Conservation (phyloP, 345 rosid species). For the Pugionium cornutum region DNA sequence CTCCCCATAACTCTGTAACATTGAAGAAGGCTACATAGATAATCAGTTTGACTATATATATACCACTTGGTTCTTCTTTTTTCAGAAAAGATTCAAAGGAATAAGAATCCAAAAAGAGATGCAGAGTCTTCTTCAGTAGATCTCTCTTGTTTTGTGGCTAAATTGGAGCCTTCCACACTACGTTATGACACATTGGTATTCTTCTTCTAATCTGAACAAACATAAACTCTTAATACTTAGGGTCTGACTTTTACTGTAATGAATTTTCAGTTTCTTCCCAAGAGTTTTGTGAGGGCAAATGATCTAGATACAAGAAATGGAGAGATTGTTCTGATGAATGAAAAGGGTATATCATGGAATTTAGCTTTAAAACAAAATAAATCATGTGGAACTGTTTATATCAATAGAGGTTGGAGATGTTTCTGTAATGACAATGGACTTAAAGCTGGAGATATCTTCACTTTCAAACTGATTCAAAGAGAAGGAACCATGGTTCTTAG, state of each 20-base stretch:
- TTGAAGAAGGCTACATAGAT: no score
- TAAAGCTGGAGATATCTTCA: slow-evolving; percentile 2
- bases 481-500: slow-evolving; percentile 23
- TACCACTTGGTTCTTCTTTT: neutral
- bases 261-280: slow-evolving; percentile 3
- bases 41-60: neutral
- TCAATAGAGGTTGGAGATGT: slow-evolving; percentile 21
- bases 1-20: no score
- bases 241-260: slow-evolving; percentile 6
- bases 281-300: neutral
- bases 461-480: slow-evolving; percentile 22
- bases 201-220: neutral
- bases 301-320: neutral
- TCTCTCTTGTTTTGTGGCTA: slow-evolving; percentile 9
- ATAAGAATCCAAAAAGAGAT: slow-evolving; percentile 9
- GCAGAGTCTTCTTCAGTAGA: slow-evolving; percentile 7
- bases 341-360: slow-evolving; percentile 11
- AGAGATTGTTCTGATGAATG: slow-evolving; percentile 12
- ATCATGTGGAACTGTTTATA: neutral
- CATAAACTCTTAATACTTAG: neutral
- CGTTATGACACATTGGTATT: slow-evolving; percentile 14
- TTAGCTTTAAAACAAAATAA: neutral
- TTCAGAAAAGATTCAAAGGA: slow-evolving; percentile 3
- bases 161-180: slow-evolving; percentile 1
- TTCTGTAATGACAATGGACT: slow-evolving; percentile 25